phyloP scores from a whole-genome alignment of 192 early-diverging fungal genomes.

The Coemansia sp. region DNA sequence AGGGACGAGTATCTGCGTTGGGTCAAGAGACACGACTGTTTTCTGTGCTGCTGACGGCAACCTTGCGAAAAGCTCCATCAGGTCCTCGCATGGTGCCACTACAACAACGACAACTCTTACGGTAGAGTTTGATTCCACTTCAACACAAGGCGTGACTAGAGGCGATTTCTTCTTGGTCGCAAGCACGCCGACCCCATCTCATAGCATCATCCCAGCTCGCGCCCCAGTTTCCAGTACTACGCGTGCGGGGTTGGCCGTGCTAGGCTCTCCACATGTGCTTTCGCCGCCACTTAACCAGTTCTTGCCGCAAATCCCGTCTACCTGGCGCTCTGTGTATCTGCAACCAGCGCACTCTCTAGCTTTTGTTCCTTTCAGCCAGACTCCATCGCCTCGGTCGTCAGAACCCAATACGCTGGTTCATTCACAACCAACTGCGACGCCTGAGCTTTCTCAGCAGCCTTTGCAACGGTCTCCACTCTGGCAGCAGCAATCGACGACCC shows the following conservation, averaged over 20 bases:
- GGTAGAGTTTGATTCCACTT: background rate
- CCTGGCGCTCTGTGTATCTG: background rate
- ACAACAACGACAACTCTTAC: slow-evolving; percentile 2
- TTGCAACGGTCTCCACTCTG: background rate
- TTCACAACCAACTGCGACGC: background rate
- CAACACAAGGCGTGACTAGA: background rate
- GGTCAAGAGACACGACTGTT: slow-evolving; percentile 44
- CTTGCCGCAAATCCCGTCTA: background rate
- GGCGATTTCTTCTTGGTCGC: background rate
- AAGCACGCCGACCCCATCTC: background rate
- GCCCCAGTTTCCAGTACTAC: background rate
- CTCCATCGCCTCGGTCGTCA: background rate
- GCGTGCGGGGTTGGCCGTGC: background rate
- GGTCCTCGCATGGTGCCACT: background rate
- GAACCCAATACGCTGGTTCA: background rate
- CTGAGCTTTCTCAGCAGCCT: background rate
- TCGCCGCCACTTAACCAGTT: slow-evolving; percentile 4
- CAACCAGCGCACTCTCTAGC: background rate
- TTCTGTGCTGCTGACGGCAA: slow-evolving; percentile 31
- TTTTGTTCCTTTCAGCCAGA: background rate
- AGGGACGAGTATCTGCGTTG: slow-evolving; percentile 34
- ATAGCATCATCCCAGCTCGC: background rate
- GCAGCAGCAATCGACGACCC: background rate
- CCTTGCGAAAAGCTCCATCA: background rate
- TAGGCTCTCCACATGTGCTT: background rate